A percentile compares a stretch with the other conserved stretches of the same genome.
phyloP scores from a whole-genome alignment of 2,329 filamentous ascomycete species.

The Lasiodiplodia theobromae region DNA sequence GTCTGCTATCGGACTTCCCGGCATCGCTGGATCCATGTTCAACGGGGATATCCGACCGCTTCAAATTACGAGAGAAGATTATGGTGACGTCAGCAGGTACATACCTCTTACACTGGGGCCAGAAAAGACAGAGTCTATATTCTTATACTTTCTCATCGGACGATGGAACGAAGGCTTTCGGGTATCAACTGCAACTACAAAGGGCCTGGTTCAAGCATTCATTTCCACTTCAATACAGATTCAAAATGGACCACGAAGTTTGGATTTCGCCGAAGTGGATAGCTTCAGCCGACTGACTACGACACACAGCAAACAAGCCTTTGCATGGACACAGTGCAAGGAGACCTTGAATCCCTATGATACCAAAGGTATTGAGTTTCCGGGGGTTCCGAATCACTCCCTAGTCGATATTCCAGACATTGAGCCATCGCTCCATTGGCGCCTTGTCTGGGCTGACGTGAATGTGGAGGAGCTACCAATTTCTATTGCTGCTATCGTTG shows the following conservation, averaged over 20 bases:
- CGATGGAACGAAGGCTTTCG: no score
- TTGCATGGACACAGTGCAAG: background rate
- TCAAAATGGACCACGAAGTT: background rate
- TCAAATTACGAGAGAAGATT: no score
- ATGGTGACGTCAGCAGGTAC: background rate
- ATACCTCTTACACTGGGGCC: background rate
- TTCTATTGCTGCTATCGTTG: background rate
- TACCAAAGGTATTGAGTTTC: background rate
- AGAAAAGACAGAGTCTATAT: background rate
- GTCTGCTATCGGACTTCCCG: background rate
- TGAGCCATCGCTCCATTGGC: background rate
- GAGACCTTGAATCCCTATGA: background rate
- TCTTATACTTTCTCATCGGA: background rate
- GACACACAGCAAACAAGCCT: background rate
- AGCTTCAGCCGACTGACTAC: background rate
- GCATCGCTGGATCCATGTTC: background rate
- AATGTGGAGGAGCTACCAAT: background rate
- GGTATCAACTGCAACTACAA: background rate
- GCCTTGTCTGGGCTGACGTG: background rate
- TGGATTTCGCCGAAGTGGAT: no score
- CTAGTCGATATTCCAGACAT: accelerated
- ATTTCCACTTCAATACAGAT: background rate
- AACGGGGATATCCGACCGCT: background rate
- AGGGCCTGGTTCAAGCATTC: background rate
- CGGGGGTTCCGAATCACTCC: background rate